Percentiles rank a stretch among this genome's conserved stretches.
phyloP scores from a whole-genome alignment of 2,329 filamentous ascomycete genomes.

The Talaromyces sp. region DNA sequence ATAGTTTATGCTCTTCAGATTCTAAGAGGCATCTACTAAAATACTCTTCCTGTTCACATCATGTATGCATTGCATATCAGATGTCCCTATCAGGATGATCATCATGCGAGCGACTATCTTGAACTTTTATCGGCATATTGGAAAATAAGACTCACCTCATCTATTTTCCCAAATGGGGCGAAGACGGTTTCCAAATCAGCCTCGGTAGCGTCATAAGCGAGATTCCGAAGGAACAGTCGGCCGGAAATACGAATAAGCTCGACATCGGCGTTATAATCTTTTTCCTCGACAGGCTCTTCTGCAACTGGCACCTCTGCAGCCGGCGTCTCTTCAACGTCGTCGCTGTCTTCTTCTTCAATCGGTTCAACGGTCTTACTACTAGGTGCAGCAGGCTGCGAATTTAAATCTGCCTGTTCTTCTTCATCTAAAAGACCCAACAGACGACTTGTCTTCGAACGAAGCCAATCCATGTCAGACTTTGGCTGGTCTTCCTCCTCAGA shows the following conservation, averaged over 20 bases:
- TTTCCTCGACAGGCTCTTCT: slow-evolving; percentile 24
- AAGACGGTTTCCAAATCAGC: slow-evolving; percentile 74
- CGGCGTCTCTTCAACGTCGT: slow-evolving; percentile 7
- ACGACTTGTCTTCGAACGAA: slow-evolving; percentile 82
- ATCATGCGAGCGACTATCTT: slow-evolving; percentile 62
- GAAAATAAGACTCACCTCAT: slow-evolving; percentile 70
- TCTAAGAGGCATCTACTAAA: slow-evolving; percentile 99
- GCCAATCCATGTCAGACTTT: slow-evolving; percentile 79
- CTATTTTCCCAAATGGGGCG: slow-evolving; percentile 65
- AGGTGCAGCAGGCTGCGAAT: slow-evolving; percentile 28
- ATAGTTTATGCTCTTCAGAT: slow-evolving; percentile 59
- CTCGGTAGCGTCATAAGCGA: slow-evolving; percentile 75
- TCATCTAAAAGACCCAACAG: slow-evolving; percentile 80
- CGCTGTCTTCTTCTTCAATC: slow-evolving; percentile 7
- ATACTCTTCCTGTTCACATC: slow-evolving; percentile 86
- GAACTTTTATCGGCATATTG: slow-evolving; percentile 10
- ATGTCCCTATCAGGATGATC: slow-evolving; percentile 99
- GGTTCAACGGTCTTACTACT: slow-evolving; percentile 14
- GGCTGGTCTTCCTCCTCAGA: slow-evolving; percentile 32
- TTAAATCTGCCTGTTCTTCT: slow-evolving; percentile 44
- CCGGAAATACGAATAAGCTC: slow-evolving; percentile 68
- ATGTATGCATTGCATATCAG: slow-evolving; percentile 81
- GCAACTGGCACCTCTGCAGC: neutral
- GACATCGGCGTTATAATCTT: slow-evolving; percentile 43
- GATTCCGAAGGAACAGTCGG: slow-evolving; percentile 83